Conservation (phyloP, 176 grass and related monocot genomes). For the Lolium perenne region DNA sequence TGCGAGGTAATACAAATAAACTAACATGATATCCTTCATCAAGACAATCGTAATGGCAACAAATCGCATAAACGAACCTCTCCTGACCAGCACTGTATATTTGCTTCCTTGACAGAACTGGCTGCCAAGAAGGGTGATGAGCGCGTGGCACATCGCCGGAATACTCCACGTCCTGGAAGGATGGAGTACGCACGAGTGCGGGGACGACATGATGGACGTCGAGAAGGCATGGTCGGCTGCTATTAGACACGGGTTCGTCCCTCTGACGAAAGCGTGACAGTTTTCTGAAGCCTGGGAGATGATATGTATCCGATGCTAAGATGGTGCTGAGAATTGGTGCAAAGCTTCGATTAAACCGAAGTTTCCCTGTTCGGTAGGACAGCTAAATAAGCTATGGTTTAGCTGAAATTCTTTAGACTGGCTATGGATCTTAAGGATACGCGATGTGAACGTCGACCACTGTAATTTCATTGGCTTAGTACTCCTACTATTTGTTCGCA, state of each 20-base stretch:
- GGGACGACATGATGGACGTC: slow-evolving; percentile 58
- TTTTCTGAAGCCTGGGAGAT: neutral
- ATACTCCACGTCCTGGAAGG: slow-evolving; percentile 83
- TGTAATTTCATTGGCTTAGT: slow-evolving; percentile 22
- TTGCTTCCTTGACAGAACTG: slow-evolving; percentile 63
- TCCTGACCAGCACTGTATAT: neutral
- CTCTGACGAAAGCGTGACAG: slow-evolving; percentile 46
- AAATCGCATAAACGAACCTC: neutral
- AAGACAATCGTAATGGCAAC: neutral
- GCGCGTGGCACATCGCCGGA: slow-evolving; percentile 79
- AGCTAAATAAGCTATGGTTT: neutral
- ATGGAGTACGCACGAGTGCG: slow-evolving; percentile 73
- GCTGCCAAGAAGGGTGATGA: slow-evolving; percentile 93
- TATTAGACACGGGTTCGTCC: slow-evolving; percentile 70
- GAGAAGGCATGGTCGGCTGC: slow-evolving; percentile 76
- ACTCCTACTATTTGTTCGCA: neutral
- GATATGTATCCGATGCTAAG: neutral
- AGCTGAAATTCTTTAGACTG: neutral
- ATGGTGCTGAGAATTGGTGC: neutral
- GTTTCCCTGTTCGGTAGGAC: neutral
- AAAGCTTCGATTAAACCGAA: neutral
- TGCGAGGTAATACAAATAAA: slow-evolving; percentile 66
- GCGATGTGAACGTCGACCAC: neutral
- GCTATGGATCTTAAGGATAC: neutral
- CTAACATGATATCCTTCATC: neutral